Percentiles rank a stretch among this genome's conserved stretches.
Conservation (phyloP, 768 basidiomycete species). For the Termitomyces sp. region DNA sequence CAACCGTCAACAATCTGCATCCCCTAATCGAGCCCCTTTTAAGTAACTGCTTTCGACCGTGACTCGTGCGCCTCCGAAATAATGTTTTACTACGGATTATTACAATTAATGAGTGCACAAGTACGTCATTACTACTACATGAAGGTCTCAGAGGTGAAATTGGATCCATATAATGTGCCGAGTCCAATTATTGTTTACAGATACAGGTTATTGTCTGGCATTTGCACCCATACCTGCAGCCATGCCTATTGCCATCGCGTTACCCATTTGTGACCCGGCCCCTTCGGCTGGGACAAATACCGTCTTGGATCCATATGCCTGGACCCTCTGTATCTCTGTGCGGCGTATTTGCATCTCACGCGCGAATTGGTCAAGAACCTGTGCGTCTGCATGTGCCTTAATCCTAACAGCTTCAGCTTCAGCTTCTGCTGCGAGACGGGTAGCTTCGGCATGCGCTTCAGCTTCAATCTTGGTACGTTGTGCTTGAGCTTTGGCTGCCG, state of each 20-base stretch:
- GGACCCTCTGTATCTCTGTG: conserved; percentile 55
- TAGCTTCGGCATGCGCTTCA: conserved; percentile 73
- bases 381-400: conserved; percentile 57
- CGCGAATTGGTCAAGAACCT: conserved; percentile 60
- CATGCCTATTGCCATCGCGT: conserved; percentile 63
- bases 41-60: not conserved
- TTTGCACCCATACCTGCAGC: conserved; percentile 57
- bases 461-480: conserved; percentile 68
- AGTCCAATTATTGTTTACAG: not conserved
- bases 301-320: conserved; percentile 63
- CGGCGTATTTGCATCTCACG: conserved; percentile 72
- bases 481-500: conserved; percentile 71
- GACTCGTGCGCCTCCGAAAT: not conserved
- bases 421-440: conserved; percentile 67
- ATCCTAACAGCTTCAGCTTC: conserved; percentile 64
- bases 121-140: not conserved
- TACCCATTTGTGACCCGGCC: conserved; percentile 51
- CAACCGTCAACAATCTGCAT: conserved; percentile 17
- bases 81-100: not conserved
- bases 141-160: not conserved
- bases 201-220: conserved; percentile 12
- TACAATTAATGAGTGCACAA: not conserved
- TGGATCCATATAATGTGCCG: not conserved
- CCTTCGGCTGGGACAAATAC: conserved; percentile 67
- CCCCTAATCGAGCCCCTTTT: conserved; percentile 7